A percentile compares a stretch with the other conserved stretches of the same genome.
phyloP scores from a whole-genome alignment of 768 basidiomycete species.

The Megacollybia marginata region DNA sequence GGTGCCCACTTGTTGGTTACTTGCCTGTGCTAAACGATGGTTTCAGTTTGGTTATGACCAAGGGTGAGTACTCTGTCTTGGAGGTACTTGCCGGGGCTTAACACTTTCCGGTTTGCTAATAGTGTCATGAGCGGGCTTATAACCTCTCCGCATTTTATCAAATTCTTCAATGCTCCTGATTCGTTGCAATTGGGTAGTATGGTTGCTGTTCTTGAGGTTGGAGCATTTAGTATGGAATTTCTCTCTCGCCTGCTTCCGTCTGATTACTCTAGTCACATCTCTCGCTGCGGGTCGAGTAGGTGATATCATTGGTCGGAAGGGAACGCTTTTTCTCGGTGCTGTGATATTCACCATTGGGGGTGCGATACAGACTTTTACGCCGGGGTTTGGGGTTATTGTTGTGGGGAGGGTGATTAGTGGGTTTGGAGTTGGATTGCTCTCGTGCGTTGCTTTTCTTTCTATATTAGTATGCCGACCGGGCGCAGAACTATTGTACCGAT shows the following conservation, averaged over 20 bases:
- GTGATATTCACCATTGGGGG: conserved; percentile 86
- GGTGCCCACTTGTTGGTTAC: too few relatives aligned
- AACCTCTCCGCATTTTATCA: conserved; percentile 75
- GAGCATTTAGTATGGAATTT: conserved; percentile 74
- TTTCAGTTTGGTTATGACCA: conserved; percentile 88
- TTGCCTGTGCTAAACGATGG: too few relatives aligned
- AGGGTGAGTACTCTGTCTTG: conserved; percentile 47
- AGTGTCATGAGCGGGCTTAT: conserved; percentile 92
- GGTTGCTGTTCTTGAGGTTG: conserved; percentile 92
- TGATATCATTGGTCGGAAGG: conserved; percentile 78
- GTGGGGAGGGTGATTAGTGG: conserved; percentile 18
- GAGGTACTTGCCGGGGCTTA: conserved; percentile 4
- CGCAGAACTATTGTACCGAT: too few relatives aligned
- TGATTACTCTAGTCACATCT: conserved; percentile 59
- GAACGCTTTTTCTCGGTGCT: conserved; percentile 80
- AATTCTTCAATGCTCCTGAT: conserved; percentile 77
- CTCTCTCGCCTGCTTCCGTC: not conserved
- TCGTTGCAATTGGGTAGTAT: conserved; percentile 78
- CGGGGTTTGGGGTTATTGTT: conserved; percentile 68
- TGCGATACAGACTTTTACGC: conserved; percentile 75
- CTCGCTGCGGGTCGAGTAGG: conserved; percentile 82
- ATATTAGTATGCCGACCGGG: not conserved
- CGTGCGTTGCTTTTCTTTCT: conserved; percentile 49
- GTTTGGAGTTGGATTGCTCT: conserved; percentile 66
- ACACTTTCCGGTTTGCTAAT: conserved; percentile 6